phyloP scores from a whole-genome alignment of 306 rosid genomes.

The Neltuma alba region DNA sequence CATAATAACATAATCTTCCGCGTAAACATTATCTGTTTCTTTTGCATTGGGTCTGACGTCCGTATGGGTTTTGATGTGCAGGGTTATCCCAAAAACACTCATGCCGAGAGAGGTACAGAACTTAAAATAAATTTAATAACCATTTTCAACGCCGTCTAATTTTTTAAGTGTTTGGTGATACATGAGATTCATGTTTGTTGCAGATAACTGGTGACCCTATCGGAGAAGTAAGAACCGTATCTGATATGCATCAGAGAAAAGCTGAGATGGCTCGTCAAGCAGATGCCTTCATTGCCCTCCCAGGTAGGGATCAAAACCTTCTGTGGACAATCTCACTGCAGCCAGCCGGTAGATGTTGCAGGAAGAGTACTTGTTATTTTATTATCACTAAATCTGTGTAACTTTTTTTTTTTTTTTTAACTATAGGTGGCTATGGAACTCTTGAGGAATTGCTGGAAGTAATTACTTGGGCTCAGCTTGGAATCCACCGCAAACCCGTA shows the following conservation, averaged over 20 bases:
- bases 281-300: slow-evolving; percentile 97
- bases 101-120: slow-evolving; percentile 92
- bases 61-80: slow-evolving; percentile 47
- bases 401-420: too few relatives aligned
- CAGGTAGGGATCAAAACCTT: slow-evolving; percentile 54
- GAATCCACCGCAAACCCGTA: slow-evolving; percentile 97
- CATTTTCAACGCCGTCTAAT: background rate
- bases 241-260: slow-evolving; percentile 98
- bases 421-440: slow-evolving; percentile 93
- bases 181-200: background rate
- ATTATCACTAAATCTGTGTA: slow-evolving; percentile 12
- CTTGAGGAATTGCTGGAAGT: slow-evolving; percentile 98
- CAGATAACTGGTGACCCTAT: slow-evolving; percentile 92
- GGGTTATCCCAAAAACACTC: slow-evolving; percentile 85
- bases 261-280: slow-evolving; percentile 99
- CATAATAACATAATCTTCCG: background rate
- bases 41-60: slow-evolving; percentile 18
- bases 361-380: background rate
- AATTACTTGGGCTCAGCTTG: slow-evolving; percentile 99
- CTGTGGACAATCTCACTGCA: background rate
- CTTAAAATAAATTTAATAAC: background rate
- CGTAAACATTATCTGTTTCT: background rate
- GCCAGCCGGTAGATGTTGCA: background rate
- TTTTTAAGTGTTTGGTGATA: background rate
- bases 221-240: slow-evolving; percentile 91